Conservation (phyloP, 2,329 filamentous ascomycete species). For the Penicillium capsulatum region DNA sequence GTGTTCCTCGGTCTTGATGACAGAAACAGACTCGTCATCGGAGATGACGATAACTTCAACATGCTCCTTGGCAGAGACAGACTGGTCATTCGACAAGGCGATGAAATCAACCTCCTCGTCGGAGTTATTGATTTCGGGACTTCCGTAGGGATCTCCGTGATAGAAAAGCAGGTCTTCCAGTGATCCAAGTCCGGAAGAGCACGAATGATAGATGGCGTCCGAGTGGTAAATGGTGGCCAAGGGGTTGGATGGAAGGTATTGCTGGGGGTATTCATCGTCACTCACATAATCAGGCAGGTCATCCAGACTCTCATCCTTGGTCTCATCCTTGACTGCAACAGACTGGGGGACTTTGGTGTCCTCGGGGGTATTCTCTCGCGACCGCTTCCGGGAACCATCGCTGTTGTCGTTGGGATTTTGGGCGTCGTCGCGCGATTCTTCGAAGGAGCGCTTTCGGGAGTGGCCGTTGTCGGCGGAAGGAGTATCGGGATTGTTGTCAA, state of each 20-base stretch:
- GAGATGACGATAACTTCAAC: too few species aligned
- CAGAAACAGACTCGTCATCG: too few species aligned
- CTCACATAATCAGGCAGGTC: slow-evolving; percentile 12
- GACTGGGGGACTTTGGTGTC: slow-evolving; percentile 5
- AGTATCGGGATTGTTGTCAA: background rate
- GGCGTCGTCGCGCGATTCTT: slow-evolving; percentile 28
- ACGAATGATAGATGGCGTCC: too few species aligned
- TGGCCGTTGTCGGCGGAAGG: slow-evolving; percentile 18
- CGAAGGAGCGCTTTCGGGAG: slow-evolving; percentile 35
- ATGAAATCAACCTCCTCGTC: too few species aligned
- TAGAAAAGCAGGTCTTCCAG: too few species aligned
- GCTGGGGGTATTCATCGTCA: slow-evolving; percentile 3
- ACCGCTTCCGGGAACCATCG: slow-evolving; percentile 40
- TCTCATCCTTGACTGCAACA: slow-evolving; percentile 8
- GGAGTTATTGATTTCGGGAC: too few species aligned
- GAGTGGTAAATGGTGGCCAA: too few species aligned
- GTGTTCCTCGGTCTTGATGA: too few species aligned
- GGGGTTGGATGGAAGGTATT: slow-evolving; percentile 2
- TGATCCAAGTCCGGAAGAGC: too few species aligned
- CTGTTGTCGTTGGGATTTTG: slow-evolving; percentile 28
- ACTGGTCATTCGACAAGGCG: too few species aligned
- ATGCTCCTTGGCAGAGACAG: too few species aligned
- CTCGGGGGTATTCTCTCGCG: slow-evolving; percentile 39
- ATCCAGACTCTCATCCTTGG: slow-evolving; percentile 3
- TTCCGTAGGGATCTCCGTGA: too few species aligned